Base-by-base conservation (phyloP, 2,329 filamentous ascomycete species). In the Periconia macrospinosa region DNA sequence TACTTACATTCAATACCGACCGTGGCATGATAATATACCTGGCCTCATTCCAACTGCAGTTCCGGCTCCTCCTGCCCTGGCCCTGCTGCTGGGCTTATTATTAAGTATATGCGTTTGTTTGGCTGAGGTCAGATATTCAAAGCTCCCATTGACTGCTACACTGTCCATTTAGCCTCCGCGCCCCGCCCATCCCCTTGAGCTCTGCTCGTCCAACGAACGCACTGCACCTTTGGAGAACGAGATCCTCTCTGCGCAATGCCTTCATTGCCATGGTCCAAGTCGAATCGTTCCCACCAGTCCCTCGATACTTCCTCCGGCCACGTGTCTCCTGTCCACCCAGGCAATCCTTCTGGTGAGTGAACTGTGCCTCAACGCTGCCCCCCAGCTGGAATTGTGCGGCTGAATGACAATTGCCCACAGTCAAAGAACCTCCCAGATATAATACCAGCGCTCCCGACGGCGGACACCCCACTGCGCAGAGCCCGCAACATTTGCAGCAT, bases 201-300 rank as follows among this genome's bases (percentile, higher is more conserved):
- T 27, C 23, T 27, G 23, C 23, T 27, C 23, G 23, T 27, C 23
- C 23, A 27, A 27, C 23, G 23, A 27, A 27, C 23, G 23, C 8
- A 3, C 23, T 27, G 23, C 23, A 27, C 23, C 23, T 27, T 27
- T 27, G 23, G 3, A 5, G 3, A n/a, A n/a, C 5, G 23, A 27
- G 23, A 27, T 8, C 5, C 23, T 27, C 23, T 27, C 23, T 27
- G 23, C 33, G 70, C 65, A 53, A 75, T 74, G 72, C 69, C 70
- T 63, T 67, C 69, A 63, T 66, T 70, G 50, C 66, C 69, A 43
- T 73, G 66, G 71, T 63, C 61, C 55, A 74, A 73, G 70, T 67
- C 67, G 65, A 74, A 73, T 44, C 65, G 65, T 54, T 72, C 72
- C 63, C 70, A 74, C 58, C 64, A 67, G 43, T 72, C 72, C 45